Evolutionary conservation across 176 grass and related monocot species (phyloP).

Genomic region (Chrysopogon serrulatus): DNA sequence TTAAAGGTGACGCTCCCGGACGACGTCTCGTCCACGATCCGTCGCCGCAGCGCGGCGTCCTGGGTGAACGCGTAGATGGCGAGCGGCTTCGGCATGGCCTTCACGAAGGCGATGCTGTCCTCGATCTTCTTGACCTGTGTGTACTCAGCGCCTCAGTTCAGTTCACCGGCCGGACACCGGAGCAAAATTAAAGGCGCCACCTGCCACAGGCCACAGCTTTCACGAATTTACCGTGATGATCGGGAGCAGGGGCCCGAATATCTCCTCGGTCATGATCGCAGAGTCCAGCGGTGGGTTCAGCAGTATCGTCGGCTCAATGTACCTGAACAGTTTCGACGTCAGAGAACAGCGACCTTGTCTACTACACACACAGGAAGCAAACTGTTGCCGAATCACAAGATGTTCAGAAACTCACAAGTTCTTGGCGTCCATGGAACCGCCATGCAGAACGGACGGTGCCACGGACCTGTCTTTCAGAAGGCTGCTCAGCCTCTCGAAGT

Average conservation of each 20-base stretch:
- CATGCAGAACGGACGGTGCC: conserved; percentile 57
- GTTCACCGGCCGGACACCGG: neutral
- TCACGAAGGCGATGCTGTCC: conserved; percentile 74
- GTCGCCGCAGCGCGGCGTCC: conserved; percentile 34
- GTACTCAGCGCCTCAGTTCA: neutral
- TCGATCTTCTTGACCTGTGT: conserved; percentile 79
- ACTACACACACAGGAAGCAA: neutral
- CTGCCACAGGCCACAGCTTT: neutral
- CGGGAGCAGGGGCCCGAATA: conserved; percentile 88
- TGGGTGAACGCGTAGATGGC: conserved; percentile 83
- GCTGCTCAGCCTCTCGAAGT: conserved; percentile 60
- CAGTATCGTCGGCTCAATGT: conserved; percentile 88
- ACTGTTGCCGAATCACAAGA: neutral
- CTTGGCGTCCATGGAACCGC: conserved; percentile 55
- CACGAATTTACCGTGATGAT: conserved; percentile 66
- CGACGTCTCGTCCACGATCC: conserved; percentile 72
- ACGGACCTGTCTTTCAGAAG: conserved; percentile 54
- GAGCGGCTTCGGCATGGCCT: conserved; percentile 62
- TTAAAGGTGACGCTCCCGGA: conserved; percentile 81
- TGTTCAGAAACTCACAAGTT: conserved; percentile 42
- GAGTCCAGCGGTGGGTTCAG: conserved; percentile 84
- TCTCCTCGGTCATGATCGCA: conserved; percentile 91
- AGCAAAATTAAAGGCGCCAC: neutral
- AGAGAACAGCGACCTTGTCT: neutral
- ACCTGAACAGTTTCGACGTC: conserved; percentile 33